Conservation (phyloP, 352 stramenopile species). For the Phytophthora pinifolia region DNA sequence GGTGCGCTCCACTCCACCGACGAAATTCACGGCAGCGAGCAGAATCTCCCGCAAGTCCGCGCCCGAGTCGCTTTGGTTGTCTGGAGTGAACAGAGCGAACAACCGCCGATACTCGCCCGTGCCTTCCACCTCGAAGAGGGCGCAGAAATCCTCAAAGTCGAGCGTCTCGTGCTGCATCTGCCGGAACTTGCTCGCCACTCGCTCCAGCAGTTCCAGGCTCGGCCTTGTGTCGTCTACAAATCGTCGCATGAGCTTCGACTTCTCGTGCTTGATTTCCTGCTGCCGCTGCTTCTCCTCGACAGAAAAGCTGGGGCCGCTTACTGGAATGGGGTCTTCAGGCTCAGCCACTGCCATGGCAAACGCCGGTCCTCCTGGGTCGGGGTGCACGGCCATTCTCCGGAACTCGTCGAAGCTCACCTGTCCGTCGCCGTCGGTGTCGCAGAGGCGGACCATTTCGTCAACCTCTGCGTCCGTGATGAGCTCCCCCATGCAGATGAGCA, state of each 20-base stretch:
- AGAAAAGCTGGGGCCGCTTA: slow-evolving; percentile 22
- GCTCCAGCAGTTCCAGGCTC: slow-evolving; percentile 61
- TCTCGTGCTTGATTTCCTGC: slow-evolving; percentile 69
- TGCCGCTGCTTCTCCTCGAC: slow-evolving; percentile 52
- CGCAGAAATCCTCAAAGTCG: slow-evolving; percentile 81
- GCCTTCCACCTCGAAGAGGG: slow-evolving; percentile 85
- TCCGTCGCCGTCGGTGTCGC: slow-evolving; percentile 92
- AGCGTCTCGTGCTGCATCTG: slow-evolving; percentile 57
- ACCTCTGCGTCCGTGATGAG: slow-evolving; percentile 95
- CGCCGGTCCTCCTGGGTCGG: slow-evolving; percentile 80
- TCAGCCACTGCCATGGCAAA: slow-evolving; percentile 52
- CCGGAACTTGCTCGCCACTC: slow-evolving; percentile 56
- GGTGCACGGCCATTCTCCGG: slow-evolving; percentile 86
- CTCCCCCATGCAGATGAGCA: slow-evolving; percentile 96
- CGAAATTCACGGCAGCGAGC: slow-evolving; percentile 91
- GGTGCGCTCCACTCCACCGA: slow-evolving; percentile 60
- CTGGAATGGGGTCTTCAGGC: slow-evolving; percentile 16
- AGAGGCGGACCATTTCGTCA: slow-evolving; percentile 93
- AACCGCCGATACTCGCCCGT: slow-evolving; percentile 88
- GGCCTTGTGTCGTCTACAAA: slow-evolving; percentile 73
- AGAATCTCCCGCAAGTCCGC: slow-evolving; percentile 91
- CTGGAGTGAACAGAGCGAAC: slow-evolving; percentile 82
- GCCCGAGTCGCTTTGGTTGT: slow-evolving; percentile 62
- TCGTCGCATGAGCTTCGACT: slow-evolving; percentile 64
- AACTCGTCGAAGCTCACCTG: slow-evolving; percentile 94